Conservation (phyloP, 129 eudicot species). For the Kitagawia praeruptora region DNA sequence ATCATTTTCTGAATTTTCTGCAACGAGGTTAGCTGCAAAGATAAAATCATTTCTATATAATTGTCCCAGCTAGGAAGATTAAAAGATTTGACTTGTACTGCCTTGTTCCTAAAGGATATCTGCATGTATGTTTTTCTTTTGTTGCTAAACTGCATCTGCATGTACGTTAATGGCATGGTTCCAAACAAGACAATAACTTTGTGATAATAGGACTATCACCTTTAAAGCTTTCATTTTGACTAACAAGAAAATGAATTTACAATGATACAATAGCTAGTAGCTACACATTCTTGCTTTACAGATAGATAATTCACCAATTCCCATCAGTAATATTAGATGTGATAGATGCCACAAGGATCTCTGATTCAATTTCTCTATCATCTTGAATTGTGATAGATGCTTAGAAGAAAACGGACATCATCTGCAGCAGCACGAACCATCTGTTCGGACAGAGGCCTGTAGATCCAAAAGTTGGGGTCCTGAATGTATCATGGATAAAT, state of each 20-base stretch:
- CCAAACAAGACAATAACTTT: neutral
- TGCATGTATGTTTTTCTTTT: neutral
- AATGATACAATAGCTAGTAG: neutral
- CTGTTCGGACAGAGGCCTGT: slow-evolving; percentile 79
- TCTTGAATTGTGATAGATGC: slow-evolving; percentile 67
- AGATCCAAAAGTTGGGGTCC: slow-evolving; percentile 93
- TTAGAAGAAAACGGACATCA: slow-evolving; percentile 93
- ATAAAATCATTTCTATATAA: neutral
- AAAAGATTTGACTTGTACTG: neutral
- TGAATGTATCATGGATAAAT: slow-evolving; percentile 29
- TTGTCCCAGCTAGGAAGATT: neutral
- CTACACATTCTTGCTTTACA: neutral
- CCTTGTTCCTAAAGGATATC: neutral
- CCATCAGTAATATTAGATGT: neutral
- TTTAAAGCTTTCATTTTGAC: neutral
- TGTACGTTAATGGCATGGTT: neutral
- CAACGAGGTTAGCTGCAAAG: slow-evolving; percentile 40
- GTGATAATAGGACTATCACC: neutral
- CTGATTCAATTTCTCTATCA: slow-evolving; percentile 67
- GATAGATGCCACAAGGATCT: slow-evolving; percentile 80
- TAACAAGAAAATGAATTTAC: neutral
- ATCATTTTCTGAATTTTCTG: slow-evolving; percentile 35
- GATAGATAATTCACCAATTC: neutral
- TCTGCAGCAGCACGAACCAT: slow-evolving; percentile 96
- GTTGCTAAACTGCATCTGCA: neutral